Base-by-base conservation (phyloP, 202 grass and related monocot species). In the Setaria viridis region DNA sequence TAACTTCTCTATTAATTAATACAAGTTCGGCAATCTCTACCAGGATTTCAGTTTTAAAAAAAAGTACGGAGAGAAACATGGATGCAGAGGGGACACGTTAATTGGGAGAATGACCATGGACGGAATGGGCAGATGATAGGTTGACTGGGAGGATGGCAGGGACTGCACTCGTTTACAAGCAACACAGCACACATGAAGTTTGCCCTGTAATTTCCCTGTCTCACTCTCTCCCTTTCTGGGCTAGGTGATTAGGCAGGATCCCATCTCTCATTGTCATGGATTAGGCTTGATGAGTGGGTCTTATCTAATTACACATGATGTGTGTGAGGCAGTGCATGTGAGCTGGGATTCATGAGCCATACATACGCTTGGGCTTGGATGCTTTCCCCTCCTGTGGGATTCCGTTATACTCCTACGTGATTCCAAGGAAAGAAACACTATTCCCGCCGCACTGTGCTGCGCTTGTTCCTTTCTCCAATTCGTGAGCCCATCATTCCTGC, bases 381-480 rank as follows among this genome's bases (percentile, higher is more conserved):
- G 35, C 71, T 4, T 15, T 32, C 21, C 42, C 7, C 6, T 25
- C 25, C 25, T 11, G 4, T 4, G 3, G 3, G 11, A 48, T 50
- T 14, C 14, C n/a, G 34, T 19, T 20, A 53, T 14, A 21, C 39
- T 41, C 39, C 39, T 6, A 41, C 19, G 55, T 58, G 7, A 29
- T 76, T 46, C 34, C 1, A 8, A 35, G 4, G 34, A 56, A 4
- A 19, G 20, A 56, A 4, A 56, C 9, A 30, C 60, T 25, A 33
- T 67, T 84, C 60, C 60, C 2, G 57, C 60, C 2, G 57, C 59
- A 14, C 46, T 19, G 17, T 57, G 19, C 2, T 34, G 19, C 17
- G 49, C 33, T 39, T 45, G n/a, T 86, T 72, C 11, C 50, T 79
- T 71, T 70, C 74, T 78, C 2, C 43, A 19, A 10, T 68, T 0